phyloP scores from a whole-genome alignment of 1,284 basidiomycete genomes.

The Anthracocystis walkeri region DNA sequence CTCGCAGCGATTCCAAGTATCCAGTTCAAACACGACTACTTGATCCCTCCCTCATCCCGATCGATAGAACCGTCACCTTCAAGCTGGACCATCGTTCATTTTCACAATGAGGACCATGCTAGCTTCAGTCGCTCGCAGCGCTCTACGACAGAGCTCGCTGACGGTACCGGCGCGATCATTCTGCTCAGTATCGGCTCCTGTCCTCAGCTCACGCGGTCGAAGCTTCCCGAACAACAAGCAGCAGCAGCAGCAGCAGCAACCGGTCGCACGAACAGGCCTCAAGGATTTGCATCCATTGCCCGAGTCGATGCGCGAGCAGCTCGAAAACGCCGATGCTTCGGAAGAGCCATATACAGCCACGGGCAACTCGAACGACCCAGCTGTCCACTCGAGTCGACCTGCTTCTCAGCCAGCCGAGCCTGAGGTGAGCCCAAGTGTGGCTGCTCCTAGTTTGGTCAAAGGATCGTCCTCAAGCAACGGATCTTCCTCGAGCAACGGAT shows the following conservation, averaged over 20 bases:
- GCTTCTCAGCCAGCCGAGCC: constrained; percentile 41
- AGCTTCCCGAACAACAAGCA: constrained; percentile 18
- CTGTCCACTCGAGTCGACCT: constrained; percentile 55
- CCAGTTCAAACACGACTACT: neutral
- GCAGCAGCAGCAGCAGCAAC: constrained; percentile 29
- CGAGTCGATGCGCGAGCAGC: constrained; percentile 47
- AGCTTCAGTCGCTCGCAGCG: constrained; percentile 7
- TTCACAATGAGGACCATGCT: constrained; percentile 27
- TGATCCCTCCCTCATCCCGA: neutral
- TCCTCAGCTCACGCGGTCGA: constrained; percentile 30
- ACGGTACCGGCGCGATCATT: constrained; percentile 18
- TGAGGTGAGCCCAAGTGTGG: constrained; percentile 39
- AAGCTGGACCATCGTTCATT: too few relatives aligned
- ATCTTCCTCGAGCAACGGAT: constrained; percentile 10
- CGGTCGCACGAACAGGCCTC: constrained; percentile 32
- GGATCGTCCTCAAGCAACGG: constrained; percentile 14
- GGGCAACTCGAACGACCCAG: constrained; percentile 55
- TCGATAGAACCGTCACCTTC: too few relatives aligned
- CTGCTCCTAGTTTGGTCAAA: constrained; percentile 46
- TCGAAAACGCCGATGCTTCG: constrained; percentile 27
- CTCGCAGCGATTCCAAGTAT: neutral
- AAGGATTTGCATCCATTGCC: constrained; percentile 50
- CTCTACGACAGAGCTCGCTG: constrained; percentile 15
- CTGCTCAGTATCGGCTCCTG: constrained; percentile 27
- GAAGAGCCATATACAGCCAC: constrained; percentile 42